Base-by-base conservation (phyloP, 2,329 filamentous ascomycete species). In the Phyllosticta citrichinensis region DNA sequence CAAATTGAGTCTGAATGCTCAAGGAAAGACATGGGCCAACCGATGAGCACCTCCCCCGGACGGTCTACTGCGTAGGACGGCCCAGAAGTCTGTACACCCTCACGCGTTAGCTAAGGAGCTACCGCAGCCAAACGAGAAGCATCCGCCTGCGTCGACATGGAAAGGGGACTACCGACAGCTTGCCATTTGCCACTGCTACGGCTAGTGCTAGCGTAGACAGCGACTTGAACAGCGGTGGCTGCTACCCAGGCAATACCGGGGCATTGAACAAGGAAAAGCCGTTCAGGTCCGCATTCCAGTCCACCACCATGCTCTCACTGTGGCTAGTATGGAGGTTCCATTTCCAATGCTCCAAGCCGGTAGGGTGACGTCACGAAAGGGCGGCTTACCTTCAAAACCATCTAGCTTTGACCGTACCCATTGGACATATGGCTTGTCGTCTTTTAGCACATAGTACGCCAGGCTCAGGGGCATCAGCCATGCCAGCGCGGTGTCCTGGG, bases 401-500 rank as follows among this genome's bases (percentile, higher is more conserved):
- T 63, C 62, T 50, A 65, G 25, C 30, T 64, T 63, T 17, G 53
- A 51, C 12, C 52, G 20, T 2, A 65, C 62, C 64, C 64, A 65
- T 2, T 51, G 54, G 14, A 51, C 52, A 53, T 60, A 62, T 10
- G 33, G 57, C 14, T 35, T 35, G 11, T 64, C 64, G 4, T 61
- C 40, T 22, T 64, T 58, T 3, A 65, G 24, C 5, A 64, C 62
- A 14, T 60, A 54, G 50, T 61, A 65, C 3, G 64, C 63, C 12
- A 64, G 57, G 11, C 64, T 63, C 14, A 65, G 54, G n/a, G 63
- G 64, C 55, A 65, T 64, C 20, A 65, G 59, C 58, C 62, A 65
- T 27, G 62, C 64, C 8, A 65, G 62, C 3, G 51, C 56, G 5
- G 54, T 59, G 14, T 62, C 57, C 14, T 54, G 27, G 33, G 47